These are phyloP conservation scores for Euphorbia lathyris DNA, from an alignment of 345 rosid genomes.

Conservation along the genomic window DNA sequence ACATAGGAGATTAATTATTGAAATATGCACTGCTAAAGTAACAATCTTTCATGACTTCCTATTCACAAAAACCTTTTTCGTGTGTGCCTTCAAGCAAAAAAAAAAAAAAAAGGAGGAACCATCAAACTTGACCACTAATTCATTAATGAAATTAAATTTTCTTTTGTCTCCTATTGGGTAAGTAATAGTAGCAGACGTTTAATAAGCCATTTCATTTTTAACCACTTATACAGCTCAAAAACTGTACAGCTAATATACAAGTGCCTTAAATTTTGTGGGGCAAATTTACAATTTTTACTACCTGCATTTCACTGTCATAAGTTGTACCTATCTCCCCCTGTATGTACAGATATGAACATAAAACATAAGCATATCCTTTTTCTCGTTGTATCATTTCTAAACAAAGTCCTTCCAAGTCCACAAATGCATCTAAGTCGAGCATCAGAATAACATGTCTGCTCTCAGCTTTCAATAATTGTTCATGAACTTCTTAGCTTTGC, in stretches of 20 bases:
- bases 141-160: too few relatives aligned
- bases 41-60: too few relatives aligned
- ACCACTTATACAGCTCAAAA: background rate
- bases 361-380: too few relatives aligned
- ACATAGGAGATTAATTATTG: too few relatives aligned
- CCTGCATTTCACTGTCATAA: background rate
- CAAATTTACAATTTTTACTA: background rate
- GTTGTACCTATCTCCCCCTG: background rate
- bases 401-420: background rate
- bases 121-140: too few relatives aligned
- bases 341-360: background rate
- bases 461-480: slow-evolving; percentile 25
- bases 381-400: background rate
- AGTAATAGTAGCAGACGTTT: too few relatives aligned
- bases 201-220: too few relatives aligned
- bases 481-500: slow-evolving; percentile 48
- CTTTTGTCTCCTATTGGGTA: too few relatives aligned
- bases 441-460: background rate
- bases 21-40: too few relatives aligned
- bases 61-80: too few relatives aligned
- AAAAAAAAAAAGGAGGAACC: too few relatives aligned
- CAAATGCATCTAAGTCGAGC: slow-evolving; percentile 10
- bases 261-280: background rate
- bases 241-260: background rate
- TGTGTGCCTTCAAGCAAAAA: too few relatives aligned